These are phyloP conservation scores for Verbena officinalis DNA, from an alignment of 257 asterid genomes.

Conservation along the genomic window DNA sequence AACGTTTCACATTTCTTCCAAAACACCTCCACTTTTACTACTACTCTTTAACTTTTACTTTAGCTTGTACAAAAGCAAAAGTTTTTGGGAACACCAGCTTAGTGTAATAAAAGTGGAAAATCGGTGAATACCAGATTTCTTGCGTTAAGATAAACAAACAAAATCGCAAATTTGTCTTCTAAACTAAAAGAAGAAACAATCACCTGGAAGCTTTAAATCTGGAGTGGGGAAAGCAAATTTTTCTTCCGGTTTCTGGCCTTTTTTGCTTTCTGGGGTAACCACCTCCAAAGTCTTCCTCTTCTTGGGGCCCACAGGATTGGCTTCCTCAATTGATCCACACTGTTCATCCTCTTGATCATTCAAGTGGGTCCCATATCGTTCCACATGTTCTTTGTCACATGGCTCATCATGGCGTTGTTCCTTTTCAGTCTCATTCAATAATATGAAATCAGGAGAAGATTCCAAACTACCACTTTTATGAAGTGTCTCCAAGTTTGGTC, in stretches of 20 bases:
- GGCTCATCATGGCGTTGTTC: constrained; percentile 29
- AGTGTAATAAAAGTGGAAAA: background rate
- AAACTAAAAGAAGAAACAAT: constrained; percentile 31
- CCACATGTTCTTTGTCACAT: constrained; percentile 32
- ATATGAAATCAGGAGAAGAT: constrained; percentile 7
- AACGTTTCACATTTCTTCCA: no score
- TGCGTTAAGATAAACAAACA: background rate
- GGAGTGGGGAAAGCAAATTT: constrained; percentile 40
- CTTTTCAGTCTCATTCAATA: constrained; percentile 24
- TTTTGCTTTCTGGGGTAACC: constrained; percentile 33
- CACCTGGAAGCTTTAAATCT: constrained; percentile 51
- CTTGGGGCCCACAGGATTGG: constrained; percentile 29
- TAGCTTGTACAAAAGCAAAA: no score
- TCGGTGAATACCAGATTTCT: background rate
- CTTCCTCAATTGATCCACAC: constrained; percentile 33
- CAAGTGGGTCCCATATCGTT: constrained; percentile 12
- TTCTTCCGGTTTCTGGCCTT: constrained; percentile 30
- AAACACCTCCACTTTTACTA: no score
- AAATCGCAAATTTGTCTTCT: background rate
- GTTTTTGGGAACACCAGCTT: background rate
- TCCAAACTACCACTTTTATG: constrained; percentile 19
- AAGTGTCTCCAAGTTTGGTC: constrained; percentile 24
- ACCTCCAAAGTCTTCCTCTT: constrained; percentile 33
- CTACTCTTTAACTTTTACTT: no score
- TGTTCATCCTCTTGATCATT: constrained; percentile 35